Conservation (phyloP, 257 asterid genomes). For the Solanum tarijense region DNA sequence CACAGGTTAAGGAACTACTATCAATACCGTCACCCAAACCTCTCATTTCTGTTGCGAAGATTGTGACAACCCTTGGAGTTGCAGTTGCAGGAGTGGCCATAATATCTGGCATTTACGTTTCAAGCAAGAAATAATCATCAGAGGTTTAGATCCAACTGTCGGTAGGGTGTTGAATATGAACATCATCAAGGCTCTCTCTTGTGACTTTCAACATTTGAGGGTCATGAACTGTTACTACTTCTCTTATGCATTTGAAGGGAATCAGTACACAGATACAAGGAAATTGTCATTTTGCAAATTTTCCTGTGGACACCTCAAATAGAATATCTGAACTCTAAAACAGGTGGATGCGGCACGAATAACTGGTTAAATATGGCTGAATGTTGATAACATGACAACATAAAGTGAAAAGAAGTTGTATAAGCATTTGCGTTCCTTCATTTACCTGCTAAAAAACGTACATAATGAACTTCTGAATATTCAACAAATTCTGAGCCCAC, state of each 20-base stretch:
- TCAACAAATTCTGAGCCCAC: neutral
- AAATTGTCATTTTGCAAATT: neutral
- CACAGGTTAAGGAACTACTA: conserved; percentile 52
- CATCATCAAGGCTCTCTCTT: neutral
- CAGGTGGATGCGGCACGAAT: neutral
- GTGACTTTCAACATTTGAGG: neutral
- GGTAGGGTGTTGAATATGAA: neutral
- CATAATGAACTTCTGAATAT: neutral
- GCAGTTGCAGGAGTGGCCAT: conserved; percentile 70
- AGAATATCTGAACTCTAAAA: neutral
- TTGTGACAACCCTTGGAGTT: conserved; percentile 49
- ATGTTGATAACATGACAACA: neutral
- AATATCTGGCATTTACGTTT: conserved; percentile 52
- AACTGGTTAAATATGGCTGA: neutral
- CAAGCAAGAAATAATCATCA: conserved; percentile 46
- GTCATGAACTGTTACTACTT: neutral
- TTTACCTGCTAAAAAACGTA: neutral
- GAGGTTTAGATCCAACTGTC: neutral
- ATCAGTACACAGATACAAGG: neutral
- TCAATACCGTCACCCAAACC: conserved; percentile 33
- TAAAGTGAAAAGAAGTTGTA: too few relatives aligned
- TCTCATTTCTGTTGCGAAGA: conserved; percentile 20
- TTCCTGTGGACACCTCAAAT: neutral
- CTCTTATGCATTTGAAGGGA: neutral
- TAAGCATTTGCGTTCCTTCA: neutral